phyloP scores from a whole-genome alignment of 306 rosid genomes.

The Trifolium pratense region DNA sequence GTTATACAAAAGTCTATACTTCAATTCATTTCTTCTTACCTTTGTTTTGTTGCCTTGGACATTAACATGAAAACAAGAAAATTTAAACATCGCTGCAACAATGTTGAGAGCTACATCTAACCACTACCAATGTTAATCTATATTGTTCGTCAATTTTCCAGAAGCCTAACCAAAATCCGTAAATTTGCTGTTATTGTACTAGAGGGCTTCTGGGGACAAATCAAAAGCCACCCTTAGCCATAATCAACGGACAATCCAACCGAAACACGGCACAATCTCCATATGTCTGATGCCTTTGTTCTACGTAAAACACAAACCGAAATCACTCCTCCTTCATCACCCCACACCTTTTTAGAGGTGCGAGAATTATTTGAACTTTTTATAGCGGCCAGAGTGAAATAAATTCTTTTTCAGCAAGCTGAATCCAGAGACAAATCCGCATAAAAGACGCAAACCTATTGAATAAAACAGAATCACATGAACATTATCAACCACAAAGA shows the following conservation, averaged over 20 bases:
- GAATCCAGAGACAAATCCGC: constrained; percentile 55
- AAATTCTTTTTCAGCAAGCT: constrained; percentile 57
- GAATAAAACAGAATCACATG: constrained; percentile 9
- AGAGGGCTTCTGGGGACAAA: constrained; percentile 53
- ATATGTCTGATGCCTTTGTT: constrained; percentile 78
- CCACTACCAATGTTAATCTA: constrained; percentile 44
- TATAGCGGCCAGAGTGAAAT: constrained; percentile 98
- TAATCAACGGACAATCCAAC: constrained; percentile 91
- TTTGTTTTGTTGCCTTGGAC: constrained; percentile 60
- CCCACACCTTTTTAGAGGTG: constrained; percentile 99
- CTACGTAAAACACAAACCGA: constrained; percentile 61
- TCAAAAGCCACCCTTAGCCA: constrained; percentile 70
- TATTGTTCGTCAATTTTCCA: constrained; percentile 47
- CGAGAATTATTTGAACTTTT: constrained; percentile 65
- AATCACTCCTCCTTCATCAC: constrained; percentile 67
- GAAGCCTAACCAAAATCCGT: constrained; percentile 47
- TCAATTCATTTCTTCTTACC: constrained; percentile 56
- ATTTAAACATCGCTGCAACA: constrained; percentile 65
- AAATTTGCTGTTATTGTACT: constrained; percentile 23
- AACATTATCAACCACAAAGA: not conserved
- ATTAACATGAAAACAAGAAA: constrained; percentile 77
- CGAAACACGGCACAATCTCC: constrained; percentile 96
- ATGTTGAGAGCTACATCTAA: constrained; percentile 53
- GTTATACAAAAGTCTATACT: constrained; percentile 14
- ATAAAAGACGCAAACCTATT: constrained; percentile 66